Evolutionary conservation across 2,329 filamentous ascomycete genomes (phyloP), one percentile per base, ranked within the genome.

Genomic region (Fusarium anthophilum): DNA sequence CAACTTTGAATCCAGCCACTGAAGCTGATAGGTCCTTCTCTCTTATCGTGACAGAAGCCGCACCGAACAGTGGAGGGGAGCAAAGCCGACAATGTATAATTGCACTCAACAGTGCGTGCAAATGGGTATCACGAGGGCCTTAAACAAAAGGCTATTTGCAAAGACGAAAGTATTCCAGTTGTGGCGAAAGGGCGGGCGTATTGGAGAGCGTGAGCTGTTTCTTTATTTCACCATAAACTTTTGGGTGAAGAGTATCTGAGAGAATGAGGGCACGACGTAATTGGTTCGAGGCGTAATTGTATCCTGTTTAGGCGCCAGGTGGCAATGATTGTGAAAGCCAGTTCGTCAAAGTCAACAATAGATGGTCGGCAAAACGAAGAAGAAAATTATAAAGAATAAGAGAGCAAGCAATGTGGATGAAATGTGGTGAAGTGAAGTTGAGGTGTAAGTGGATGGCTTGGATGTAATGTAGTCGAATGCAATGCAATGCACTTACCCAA

Each of bases 381-480:
- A 61, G 38, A n/a, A 18, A 26, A 60, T 32, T 39, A 54, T 26
- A 24, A 61, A 65, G 39, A 63, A 30, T 30, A 64, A 62, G 47
- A 37, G 60, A 44, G 32, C 28, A 39, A 50, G 32, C 28, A 39
- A 47, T 47, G 37, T 48, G 55, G 62, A 64, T 38, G 54, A 45
- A 56, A 62, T 64, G 62, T 26, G 47, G 48, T 51, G 61, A 61
- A 64, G 61, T 64, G 55, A 35, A 64, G 45, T 64, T 64, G 44
- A 60, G 48, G 45, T 64, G 56, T 65, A 65, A 65, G 62, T 65
- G 62, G 56, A 65, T 60, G 57, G 56, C 32, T 50, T 64, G 55
- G 62, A 64, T 63, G 24, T 62, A 65, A 65, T 53, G 62, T 62
- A 58, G 55, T 58, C 41, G n/a, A 48, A 58, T 26, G 55, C 30